Base-by-base conservation (phyloP, 805 yeast species). In the Yamadazyma laniorum region DNA sequence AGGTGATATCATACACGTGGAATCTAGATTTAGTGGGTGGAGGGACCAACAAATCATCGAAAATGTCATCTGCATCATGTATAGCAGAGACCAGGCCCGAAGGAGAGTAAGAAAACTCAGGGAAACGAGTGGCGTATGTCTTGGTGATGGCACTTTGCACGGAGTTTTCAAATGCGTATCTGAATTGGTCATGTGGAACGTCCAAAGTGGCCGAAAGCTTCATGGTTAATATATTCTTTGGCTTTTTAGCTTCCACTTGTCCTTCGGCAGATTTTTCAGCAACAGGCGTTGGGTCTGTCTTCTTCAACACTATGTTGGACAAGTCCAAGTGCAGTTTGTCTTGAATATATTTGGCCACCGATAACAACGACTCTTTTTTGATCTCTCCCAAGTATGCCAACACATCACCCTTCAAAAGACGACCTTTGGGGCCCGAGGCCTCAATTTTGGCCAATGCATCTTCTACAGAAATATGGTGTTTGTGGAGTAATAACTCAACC, bases 351-450 rank as follows among this genome's bases (percentile, higher is more conserved):
- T 75, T 63, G 5, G 85, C 69, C 41, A 90, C 70, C 15, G 64
- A 58, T 14, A 61, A 51, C 17, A 80, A 79, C 5, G 82, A 63
- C 6, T 75, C 79, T 26, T 66, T 51, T 8, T 86, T 62, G 37
- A 90, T 84, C 44, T 75, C 62, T 19, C 98, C 97, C 36, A 90
- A 54, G 56, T 77, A 80, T 0, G 95, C 93, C 48, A 90, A 71
- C 1, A 90, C 91, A 59, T 91, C 99, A 46, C 98, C 98, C 64
- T 85, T 86, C 47, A 91, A 71, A 28, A 91, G 58, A 53, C 95
- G 75, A 7, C 98, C 98, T 40, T 80, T 74, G 19, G 95, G 95
- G 15, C 98, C 99, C 1, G 95, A 73, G 6, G 96, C 95, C 28
- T 76, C 67, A 51, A 91, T 86, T 46, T 82, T 79, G 6, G 67